phyloP scores from a whole-genome alignment of 108 stramenopile species.

The Cyclostephanos invisitatus region DNA sequence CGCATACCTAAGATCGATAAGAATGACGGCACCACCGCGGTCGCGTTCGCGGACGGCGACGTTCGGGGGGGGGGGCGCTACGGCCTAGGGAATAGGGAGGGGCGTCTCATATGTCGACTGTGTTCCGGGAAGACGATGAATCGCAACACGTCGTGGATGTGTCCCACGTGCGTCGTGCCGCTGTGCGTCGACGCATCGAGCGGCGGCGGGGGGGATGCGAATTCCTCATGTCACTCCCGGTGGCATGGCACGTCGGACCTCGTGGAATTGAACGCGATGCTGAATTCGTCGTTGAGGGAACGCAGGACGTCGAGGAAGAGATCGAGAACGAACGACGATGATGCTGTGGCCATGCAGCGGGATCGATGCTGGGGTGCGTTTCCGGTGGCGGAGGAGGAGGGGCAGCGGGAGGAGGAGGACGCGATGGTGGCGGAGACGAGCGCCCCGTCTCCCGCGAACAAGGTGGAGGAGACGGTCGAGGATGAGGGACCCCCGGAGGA shows the following conservation, averaged over 20 bases:
- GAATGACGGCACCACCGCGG: too few relatives aligned
- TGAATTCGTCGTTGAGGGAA: constrained; percentile 30
- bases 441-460: not conserved
- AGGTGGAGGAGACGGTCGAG: not conserved
- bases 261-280: constrained; percentile 12
- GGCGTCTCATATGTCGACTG: constrained; percentile 34
- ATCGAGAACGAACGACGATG: constrained; percentile 4
- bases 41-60: too few relatives aligned
- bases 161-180: constrained; percentile 31
- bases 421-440: not conserved
- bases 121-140: constrained; percentile 35
- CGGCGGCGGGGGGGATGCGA: constrained; percentile 18
- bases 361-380: not conserved
- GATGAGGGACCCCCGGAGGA: not conserved
- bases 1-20: constrained; percentile 10
- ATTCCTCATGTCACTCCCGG: constrained; percentile 16
- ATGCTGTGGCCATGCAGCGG: too few relatives aligned
- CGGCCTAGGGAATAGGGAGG: constrained; percentile 35
- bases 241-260: constrained; percentile 35
- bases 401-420: not conserved
- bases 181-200: constrained; percentile 35
- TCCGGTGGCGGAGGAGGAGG: not conserved
- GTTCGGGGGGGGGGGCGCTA: not conserved
- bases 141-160: constrained; percentile 49
- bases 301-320: constrained; percentile 30